phyloP scores from a whole-genome alignment of 768 basidiomycete genomes.

The Symmetrospora coprosmae region DNA sequence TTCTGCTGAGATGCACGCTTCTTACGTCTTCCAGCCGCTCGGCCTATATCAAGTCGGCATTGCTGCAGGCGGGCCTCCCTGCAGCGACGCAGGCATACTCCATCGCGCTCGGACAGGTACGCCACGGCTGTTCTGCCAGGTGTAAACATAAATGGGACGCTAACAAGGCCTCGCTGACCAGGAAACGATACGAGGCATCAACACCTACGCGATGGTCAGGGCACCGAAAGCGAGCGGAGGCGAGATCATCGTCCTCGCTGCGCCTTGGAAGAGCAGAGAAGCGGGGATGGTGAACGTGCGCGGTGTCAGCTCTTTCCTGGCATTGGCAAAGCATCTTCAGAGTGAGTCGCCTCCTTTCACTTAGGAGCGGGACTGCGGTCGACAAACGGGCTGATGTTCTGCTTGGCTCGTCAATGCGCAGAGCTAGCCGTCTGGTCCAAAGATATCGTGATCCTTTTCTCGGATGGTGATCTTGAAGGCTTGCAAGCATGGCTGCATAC shows the following conservation, averaged over 20 bases:
- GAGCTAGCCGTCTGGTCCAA: slow-evolving; percentile 87
- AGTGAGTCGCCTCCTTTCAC: slow-evolving; percentile 51
- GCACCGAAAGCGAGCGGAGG: slow-evolving; percentile 84
- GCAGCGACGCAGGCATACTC: slow-evolving; percentile 56
- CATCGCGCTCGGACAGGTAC: slow-evolving; percentile 50
- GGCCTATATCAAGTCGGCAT: slow-evolving; percentile 48
- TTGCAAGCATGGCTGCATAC: slow-evolving; percentile 80
- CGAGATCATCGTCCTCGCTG: slow-evolving; percentile 81
- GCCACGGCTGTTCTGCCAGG: no score
- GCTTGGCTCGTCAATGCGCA: slow-evolving; percentile 33
- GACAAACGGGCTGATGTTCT: no score
- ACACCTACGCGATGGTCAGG: slow-evolving; percentile 65
- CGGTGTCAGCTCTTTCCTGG: slow-evolving; percentile 69
- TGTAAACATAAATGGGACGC: no score
- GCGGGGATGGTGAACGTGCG: slow-evolving; percentile 51
- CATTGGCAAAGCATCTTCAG: slow-evolving; percentile 70
- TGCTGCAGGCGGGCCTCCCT: slow-evolving; percentile 58
- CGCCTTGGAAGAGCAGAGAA: slow-evolving; percentile 64
- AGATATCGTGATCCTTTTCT: slow-evolving; percentile 76
- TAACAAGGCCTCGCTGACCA: slow-evolving; percentile 38
- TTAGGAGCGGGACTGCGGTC: no score
- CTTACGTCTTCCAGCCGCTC: slow-evolving; percentile 47
- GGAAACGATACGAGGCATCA: slow-evolving; percentile 44
- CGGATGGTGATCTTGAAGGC: slow-evolving; percentile 76
- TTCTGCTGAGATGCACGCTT: background rate